Percentiles rank a stretch among this genome's conserved stretches.
Evolutionary conservation across 2,329 filamentous ascomycete species (phyloP).

Genomic region (Moelleriella libera): DNA sequence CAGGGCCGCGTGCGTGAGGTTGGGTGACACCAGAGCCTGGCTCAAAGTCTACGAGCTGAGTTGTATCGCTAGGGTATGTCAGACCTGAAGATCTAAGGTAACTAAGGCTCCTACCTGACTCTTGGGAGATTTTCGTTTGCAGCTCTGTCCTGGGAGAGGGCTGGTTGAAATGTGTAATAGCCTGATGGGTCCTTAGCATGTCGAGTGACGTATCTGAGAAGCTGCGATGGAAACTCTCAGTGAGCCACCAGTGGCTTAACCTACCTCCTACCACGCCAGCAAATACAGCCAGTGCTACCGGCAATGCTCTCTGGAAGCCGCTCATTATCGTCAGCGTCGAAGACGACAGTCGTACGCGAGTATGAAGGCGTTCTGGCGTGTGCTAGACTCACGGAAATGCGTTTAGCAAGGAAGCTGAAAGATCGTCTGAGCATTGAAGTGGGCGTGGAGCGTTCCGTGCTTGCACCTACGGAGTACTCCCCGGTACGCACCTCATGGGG

Average conservation of each 20-base stretch:
- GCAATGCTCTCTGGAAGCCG: constrained; percentile 19
- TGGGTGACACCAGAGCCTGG: not conserved
- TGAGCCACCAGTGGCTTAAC: not conserved
- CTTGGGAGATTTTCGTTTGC: constrained; percentile 1
- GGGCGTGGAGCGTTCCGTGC: too few species aligned
- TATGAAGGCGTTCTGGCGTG: too few species aligned
- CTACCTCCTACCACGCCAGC: constrained; percentile 21
- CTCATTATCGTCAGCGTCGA: constrained; percentile 11
- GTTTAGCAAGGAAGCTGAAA: too few species aligned
- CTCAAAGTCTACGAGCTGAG: not conserved
- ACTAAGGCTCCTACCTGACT: not conserved
- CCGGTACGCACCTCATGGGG: too few species aligned
- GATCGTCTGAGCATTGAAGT: too few species aligned
- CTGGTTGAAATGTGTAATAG: constrained; percentile 22
- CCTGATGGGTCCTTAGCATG: constrained; percentile 10
- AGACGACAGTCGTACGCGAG: not conserved
- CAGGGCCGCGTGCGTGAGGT: too few species aligned
- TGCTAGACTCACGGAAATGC: too few species aligned
- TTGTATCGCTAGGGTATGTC: not conserved
- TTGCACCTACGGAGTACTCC: too few species aligned
- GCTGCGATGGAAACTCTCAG: too few species aligned
- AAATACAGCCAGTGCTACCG: constrained; percentile 20
- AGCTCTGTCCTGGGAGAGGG: constrained; percentile 12
- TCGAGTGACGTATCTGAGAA: not conserved
- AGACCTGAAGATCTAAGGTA: not conserved